A percentile compares a stretch with the other conserved stretches of the same genome.
These are phyloP conservation scores for Colletotrichum sp. DNA, from an alignment of 2,329 filamentous ascomycete species.

Conservation along the genomic window DNA sequence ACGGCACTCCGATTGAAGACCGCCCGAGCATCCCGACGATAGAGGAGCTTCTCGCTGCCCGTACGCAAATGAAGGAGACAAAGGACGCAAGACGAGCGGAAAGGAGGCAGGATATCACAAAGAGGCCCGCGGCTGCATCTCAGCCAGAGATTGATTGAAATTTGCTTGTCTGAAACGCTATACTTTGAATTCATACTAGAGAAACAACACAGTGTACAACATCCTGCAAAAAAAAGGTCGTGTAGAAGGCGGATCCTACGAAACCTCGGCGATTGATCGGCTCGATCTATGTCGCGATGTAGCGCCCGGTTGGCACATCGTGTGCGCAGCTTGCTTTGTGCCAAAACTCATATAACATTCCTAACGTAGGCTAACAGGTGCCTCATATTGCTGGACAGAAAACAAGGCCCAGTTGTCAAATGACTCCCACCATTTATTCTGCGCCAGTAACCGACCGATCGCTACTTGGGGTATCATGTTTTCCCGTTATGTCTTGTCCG, in stretches of 20 bases:
- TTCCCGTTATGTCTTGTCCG: not conserved
- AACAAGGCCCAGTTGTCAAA: not conserved
- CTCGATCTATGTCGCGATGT: not conserved
- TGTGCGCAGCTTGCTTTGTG: not conserved
- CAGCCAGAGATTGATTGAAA: not conserved
- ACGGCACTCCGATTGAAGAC: constrained; percentile 65
- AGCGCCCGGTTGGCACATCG: not conserved
- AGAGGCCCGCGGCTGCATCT: not conserved
- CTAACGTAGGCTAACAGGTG: not conserved
- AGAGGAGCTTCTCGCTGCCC: constrained; percentile 63
- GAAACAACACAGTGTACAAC: not conserved
- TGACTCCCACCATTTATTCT: not conserved
- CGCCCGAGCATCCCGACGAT: constrained; percentile 70
- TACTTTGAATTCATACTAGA: not conserved
- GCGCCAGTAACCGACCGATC: not conserved
- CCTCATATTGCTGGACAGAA: not conserved
- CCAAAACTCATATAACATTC: not conserved
- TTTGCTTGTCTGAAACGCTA: not conserved
- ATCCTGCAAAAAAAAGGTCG: not conserved
- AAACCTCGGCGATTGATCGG: not conserved
- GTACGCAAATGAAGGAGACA: constrained; percentile 57
- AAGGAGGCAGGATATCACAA: constrained; percentile 25
- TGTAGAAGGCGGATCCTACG: not conserved
- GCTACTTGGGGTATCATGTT: not conserved
- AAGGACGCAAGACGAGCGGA: constrained; percentile 62